These are phyloP conservation scores for Cornus suecica DNA, from an alignment of 148 eudicot genomes.

Conservation along the genomic window DNA sequence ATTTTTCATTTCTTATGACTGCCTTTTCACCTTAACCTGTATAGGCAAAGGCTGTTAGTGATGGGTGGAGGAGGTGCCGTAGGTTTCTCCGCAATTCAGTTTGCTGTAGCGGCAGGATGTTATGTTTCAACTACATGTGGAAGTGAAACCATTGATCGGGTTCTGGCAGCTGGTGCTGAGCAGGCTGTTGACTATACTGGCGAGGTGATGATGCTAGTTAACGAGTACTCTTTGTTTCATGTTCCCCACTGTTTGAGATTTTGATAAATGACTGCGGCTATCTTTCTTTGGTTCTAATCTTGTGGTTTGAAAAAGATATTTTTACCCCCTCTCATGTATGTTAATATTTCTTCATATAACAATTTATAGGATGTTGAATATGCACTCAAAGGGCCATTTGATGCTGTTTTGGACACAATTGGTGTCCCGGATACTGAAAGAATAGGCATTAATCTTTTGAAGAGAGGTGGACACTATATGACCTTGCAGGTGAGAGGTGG, in stretches of 20 bases:
- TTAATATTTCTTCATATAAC: too few relatives aligned
- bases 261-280: background rate
- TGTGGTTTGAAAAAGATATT: background rate
- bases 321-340: background rate
- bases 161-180: constrained; percentile 85
- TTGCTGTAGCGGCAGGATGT: constrained; percentile 80
- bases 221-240: background rate
- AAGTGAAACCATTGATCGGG: constrained; percentile 66
- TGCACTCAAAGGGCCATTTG: constrained; percentile 69
- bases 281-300: background rate
- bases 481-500: constrained; percentile 67
- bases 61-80: constrained; percentile 98
- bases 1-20: background rate
- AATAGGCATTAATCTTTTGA: constrained; percentile 66
- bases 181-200: constrained; percentile 73
- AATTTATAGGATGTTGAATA: constrained; percentile 58
- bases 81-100: constrained; percentile 88
- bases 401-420: constrained; percentile 92
- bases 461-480: constrained; percentile 93
- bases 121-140: constrained; percentile 88
- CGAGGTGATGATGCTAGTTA: constrained; percentile 48
- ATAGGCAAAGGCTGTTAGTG: constrained; percentile 78
- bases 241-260: constrained; percentile 1
- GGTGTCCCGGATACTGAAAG: constrained; percentile 85
- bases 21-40: background rate